Evolutionary conservation across 108 stramenopile species (phyloP), one percentile per base, ranked within the genome.

Genomic region (Heterococcus sp.): DNA sequence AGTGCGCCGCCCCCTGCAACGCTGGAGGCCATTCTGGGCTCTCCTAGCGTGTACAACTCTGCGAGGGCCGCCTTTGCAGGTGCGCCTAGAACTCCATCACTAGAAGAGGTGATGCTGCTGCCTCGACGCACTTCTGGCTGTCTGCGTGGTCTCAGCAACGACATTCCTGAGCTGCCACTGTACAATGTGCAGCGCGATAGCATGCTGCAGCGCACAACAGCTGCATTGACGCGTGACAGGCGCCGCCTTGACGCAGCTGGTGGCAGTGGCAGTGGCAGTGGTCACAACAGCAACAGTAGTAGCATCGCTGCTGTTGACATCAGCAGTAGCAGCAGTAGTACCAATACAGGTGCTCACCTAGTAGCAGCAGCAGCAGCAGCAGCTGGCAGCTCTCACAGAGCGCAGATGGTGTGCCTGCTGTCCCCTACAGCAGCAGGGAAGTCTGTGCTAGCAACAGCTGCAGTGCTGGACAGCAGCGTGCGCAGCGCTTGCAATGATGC

Each of bases 381-480:
- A n/a, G n/a, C n/a, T n/a, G n/a, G n/a, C n/a, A n/a, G n/a, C n/a
- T n/a, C n/a, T n/a, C n/a, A n/a, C n/a, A n/a, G n/a, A n/a, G n/a
- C n/a, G n/a, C n/a, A n/a, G n/a, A 58, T 58, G 46, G 46, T 21
- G 14, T 58, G 46, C 46, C 46, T 58, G 46, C 46, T 58, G 46
- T 58, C 46, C 8, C 46, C 46, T 14, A 58, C 46, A 58, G 46
- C 46, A 21, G 21, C 46, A 58, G 46, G 46, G 14, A 58, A 58
- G 46, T 14, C 46, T 8, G 76, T 78, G 38, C 76, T 78, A 28
- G 76, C 76, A 0, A 46, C 39, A 63, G 69, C 68, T 37, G 76
- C 76, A 1, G 63, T 78, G 69, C 39, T 64, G 21, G 76, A 78
- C 40, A 32, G 21, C 26, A 35, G 65, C 4, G 76, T 78, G 21